Base-by-base conservation (phyloP, 2,329 filamentous ascomycete genomes). In the Aspergillus quadrilineatus region DNA sequence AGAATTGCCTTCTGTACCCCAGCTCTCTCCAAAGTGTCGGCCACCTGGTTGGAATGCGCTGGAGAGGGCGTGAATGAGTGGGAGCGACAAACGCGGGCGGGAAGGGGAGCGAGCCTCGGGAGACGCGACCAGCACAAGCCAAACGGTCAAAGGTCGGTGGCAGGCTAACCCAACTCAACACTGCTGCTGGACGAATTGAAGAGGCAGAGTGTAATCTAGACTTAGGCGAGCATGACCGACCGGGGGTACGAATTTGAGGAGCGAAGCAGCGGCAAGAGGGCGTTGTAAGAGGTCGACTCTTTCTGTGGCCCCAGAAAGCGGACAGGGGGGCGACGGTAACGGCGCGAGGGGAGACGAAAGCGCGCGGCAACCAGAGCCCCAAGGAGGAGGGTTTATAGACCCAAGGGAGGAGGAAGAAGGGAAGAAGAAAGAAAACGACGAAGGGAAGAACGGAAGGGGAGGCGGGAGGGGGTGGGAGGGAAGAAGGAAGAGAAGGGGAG, bases 191-290 rank as follows among this genome's bases (percentile, higher is more conserved):
- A 50, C 45, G 48, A 63, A 67, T 64, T 65, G 64, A 63, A 57
- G 51, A 58, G 55, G 51, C 57, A 60, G 51, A 53, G 48, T 53
- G 55, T 49, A 55, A 44, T 47, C 60, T 58, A 59, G 51, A 58
- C 46, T 53, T 58, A 59, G 48, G 30, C 44, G 54, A 59, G 55
- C 67, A 69, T 63, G 58, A 60, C 65, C 66, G 66, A 63, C 62
- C 60, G 57, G 56, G 36, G 41, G 48, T 22, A 39, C 54, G 44
- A 53, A 45, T 49, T 60, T 36, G 48, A 49, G 44, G 48, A 52
- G 46, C 50, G 42, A 53, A 45, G 48, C 60, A 57, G 58, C 48
- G 57, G 60, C 63, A 62, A 59, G 60, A 59, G 61, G 60, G 65
- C 53, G 49, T 55, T 55, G 46, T 45, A 45, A 59, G 64, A 62